Evolutionary conservation across 75 land plant species (phyloP), one percentile per base, ranked within the genome.

Genomic region (Chamaecyparis obtusa): DNA sequence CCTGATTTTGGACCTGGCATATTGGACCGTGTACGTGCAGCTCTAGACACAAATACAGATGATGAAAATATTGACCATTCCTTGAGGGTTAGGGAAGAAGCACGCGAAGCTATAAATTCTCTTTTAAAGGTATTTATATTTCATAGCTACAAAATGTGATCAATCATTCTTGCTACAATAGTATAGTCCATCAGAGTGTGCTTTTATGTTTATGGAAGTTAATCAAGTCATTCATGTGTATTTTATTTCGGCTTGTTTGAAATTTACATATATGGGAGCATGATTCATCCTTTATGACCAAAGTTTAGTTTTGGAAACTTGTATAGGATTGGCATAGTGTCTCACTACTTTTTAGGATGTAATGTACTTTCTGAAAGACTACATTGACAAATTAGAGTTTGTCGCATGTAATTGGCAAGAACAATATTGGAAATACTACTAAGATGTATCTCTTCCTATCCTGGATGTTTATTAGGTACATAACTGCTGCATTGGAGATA

Each of bases 91-190:
- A 95, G 91, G 87, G 87, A 88, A 77, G 97, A 97, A 72, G 51
- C 90, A 27, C 92, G 92, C 17, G 54, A 81, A 35, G 97, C 97
- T 69, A 76, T 97, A 30, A 91, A 87, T 69, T 80, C 90, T 43
- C 96, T 97, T 85, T 79, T 97, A 86, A 95, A 93, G 99, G 99
- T 95, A 91, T 60, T 55, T 79, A 83, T 79, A 49, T 48, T 86
- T 54, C 32, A 27, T 30, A 36, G 48, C 16, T 84, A 21, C 32
- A 44, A 54, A 46, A 51, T 30, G 37, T 83, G 44, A 57, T 83
- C 46, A 33, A 44, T 46, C 43, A 44, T 39, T 5, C 43, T 37
- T 78, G 81, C 79, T 76, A 76, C 19, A 79, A 51, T 51, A 51
- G 55, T 51, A 51, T 91, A 44, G 43, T 21, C 27, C n/a, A 43